Conservation (phyloP, 805 yeast species). For the Kurtzmaniella cleridarum region DNA sequence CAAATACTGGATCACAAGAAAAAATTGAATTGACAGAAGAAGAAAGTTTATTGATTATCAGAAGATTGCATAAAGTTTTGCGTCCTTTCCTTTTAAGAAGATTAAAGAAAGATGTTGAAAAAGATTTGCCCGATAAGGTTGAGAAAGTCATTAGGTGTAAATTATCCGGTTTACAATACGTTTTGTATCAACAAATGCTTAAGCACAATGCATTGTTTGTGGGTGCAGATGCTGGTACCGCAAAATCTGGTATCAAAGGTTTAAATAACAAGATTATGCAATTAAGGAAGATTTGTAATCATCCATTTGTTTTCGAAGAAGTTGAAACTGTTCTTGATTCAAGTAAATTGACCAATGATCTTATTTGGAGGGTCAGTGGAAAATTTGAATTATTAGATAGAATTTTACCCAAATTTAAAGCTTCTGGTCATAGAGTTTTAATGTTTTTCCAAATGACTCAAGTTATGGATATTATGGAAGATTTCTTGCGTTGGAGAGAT, state of each 20-base stretch:
- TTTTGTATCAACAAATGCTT: slow-evolving; percentile 73
- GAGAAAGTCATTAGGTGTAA: slow-evolving; percentile 80
- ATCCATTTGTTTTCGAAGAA: slow-evolving; percentile 83
- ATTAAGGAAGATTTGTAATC: slow-evolving; percentile 77
- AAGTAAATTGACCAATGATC: slow-evolving; percentile 53
- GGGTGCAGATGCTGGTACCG: slow-evolving; percentile 54
- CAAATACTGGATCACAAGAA: slow-evolving; percentile 78
- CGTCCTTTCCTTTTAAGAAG: slow-evolving; percentile 82
- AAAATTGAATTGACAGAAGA: slow-evolving; percentile 79
- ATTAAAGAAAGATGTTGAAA: slow-evolving; percentile 82
- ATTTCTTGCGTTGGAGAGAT: slow-evolving; percentile 60
- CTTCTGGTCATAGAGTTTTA: slow-evolving; percentile 70
- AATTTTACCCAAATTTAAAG: slow-evolving; percentile 68
- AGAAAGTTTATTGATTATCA: slow-evolving; percentile 73
- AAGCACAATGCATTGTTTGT: slow-evolving; percentile 65
- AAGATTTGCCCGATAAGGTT: slow-evolving; percentile 78
- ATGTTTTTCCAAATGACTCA: slow-evolving; percentile 88
- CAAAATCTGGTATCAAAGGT: slow-evolving; percentile 68
- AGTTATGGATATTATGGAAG: slow-evolving; percentile 88
- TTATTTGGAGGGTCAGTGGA: slow-evolving; percentile 73
- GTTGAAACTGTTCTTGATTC: slow-evolving; percentile 70
- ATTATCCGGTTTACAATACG: slow-evolving; percentile 64
- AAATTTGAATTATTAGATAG: slow-evolving; percentile 76
- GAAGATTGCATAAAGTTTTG: slow-evolving; percentile 81
- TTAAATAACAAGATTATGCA: slow-evolving; percentile 82